Evolutionary conservation across 192 early-diverging fungal species (phyloP).

Genomic region (Coemansia sp.): DNA sequence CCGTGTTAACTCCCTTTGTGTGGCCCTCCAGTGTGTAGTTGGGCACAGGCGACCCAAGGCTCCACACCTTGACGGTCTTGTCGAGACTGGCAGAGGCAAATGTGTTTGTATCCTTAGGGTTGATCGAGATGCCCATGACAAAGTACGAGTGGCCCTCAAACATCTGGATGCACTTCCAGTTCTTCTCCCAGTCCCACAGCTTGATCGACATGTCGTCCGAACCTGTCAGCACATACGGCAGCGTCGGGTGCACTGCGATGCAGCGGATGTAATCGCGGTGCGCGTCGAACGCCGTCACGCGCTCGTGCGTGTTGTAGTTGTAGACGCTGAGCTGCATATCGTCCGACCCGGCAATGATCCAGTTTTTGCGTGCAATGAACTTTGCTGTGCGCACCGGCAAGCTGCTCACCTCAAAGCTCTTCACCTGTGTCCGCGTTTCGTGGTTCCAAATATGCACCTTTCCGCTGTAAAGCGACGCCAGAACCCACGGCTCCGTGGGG

Average conservation of each 20-base stretch:
- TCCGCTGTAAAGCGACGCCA: slow-evolving; percentile 95
- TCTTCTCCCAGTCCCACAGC: slow-evolving; percentile 99
- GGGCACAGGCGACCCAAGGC: slow-evolving; percentile 83
- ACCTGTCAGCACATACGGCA: slow-evolving; percentile 87
- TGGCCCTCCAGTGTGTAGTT: slow-evolving; percentile 99
- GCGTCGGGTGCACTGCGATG: slow-evolving; percentile 96
- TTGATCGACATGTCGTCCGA: slow-evolving; percentile 98
- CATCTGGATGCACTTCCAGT: slow-evolving; percentile 94
- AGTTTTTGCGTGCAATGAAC: slow-evolving; percentile 97
- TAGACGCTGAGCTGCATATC: slow-evolving; percentile 97
- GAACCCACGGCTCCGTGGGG: slow-evolving; percentile 98
- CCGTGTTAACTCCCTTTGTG: slow-evolving; percentile 95
- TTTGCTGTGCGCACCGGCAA: slow-evolving; percentile 96
- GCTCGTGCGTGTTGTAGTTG: slow-evolving; percentile 99
- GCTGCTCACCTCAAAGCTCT: slow-evolving; percentile 95
- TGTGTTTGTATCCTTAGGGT: slow-evolving; percentile 99
- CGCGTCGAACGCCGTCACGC: slow-evolving; percentile 92
- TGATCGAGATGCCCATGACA: slow-evolving; percentile 96
- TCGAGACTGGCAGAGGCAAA: slow-evolving; percentile 98
- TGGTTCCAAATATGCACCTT: slow-evolving; percentile 98
- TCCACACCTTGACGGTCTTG: slow-evolving; percentile 97
- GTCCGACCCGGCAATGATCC: slow-evolving; percentile 94
- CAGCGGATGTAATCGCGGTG: slow-evolving; percentile 97
- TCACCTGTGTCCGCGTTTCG: slow-evolving; percentile 92
- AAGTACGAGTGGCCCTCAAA: slow-evolving; percentile 98